Conservation (phyloP, 2,329 filamentous ascomycete species). For the Colletotrichum sansevieriae region DNA sequence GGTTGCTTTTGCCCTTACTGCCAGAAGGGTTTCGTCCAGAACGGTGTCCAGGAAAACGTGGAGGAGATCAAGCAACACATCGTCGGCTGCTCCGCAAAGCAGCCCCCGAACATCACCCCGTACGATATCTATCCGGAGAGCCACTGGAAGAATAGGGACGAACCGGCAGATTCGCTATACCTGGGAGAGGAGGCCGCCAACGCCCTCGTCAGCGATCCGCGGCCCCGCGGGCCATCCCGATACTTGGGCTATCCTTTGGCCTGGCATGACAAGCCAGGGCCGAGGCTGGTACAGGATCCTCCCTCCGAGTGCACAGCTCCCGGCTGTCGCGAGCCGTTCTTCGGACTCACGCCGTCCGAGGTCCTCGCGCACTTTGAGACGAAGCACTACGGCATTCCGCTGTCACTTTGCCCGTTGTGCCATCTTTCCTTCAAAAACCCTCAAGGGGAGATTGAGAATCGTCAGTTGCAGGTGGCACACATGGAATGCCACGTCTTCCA, state of each 20-base stretch:
- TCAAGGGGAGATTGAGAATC: slow-evolving; percentile 8
- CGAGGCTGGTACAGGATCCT: slow-evolving; percentile 25
- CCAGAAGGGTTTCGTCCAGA: slow-evolving; percentile 14
- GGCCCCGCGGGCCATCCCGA: slow-evolving; percentile 21
- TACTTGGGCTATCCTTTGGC: slow-evolving; percentile 24
- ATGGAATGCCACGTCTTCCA: slow-evolving; percentile 43
- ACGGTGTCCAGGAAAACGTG: neutral
- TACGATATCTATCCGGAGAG: slow-evolving; percentile 39
- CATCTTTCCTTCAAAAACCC: slow-evolving; percentile 34
- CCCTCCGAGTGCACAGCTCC: slow-evolving; percentile 29
- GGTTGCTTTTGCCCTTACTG: slow-evolving; percentile 45
- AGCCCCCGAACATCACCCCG: slow-evolving; percentile 15
- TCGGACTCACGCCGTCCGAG: slow-evolving; percentile 37
- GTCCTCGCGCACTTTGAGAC: slow-evolving; percentile 39
- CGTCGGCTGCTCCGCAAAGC: slow-evolving; percentile 6
- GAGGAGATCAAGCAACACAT: slow-evolving; percentile 31
- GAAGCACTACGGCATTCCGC: slow-evolving; percentile 31
- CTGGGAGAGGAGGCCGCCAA: slow-evolving; percentile 17
- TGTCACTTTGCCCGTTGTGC: slow-evolving; percentile 37
- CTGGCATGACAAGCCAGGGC: slow-evolving; percentile 39
- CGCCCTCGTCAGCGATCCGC: slow-evolving; percentile 6
- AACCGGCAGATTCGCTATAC: slow-evolving; percentile 34
- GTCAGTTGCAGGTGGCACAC: slow-evolving; percentile 33
- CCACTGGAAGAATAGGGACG: slow-evolving; percentile 24
- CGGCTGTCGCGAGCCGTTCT: slow-evolving; percentile 35